phyloP scores from a whole-genome alignment of 1,284 basidiomycete genomes.

The Stereum hirsutum region DNA sequence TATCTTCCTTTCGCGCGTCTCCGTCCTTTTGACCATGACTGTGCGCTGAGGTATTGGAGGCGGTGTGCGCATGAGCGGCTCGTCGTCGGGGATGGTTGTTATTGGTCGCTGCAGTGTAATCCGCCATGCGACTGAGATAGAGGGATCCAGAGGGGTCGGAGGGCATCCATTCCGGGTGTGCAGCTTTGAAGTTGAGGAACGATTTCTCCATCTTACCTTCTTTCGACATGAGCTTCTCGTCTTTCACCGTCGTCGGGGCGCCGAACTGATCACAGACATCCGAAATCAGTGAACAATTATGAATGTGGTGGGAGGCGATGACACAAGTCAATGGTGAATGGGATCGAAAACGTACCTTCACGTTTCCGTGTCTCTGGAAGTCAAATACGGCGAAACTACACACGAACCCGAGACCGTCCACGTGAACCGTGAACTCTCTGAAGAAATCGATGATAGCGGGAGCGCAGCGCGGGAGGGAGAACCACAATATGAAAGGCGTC shows the following conservation, averaged over 20 bases:
- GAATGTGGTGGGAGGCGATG: too few species aligned
- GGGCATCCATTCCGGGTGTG: slow-evolving; percentile 93
- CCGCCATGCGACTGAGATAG: slow-evolving; percentile 77
- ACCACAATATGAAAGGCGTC: slow-evolving; percentile 92
- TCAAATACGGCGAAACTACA: slow-evolving; percentile 99
- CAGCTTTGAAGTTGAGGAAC: slow-evolving; percentile 93
- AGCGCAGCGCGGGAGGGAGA: slow-evolving; percentile 83
- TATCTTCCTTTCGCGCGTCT: not conserved
- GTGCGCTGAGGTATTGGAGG: slow-evolving; percentile 1
- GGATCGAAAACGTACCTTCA: slow-evolving; percentile 44
- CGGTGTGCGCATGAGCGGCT: slow-evolving; percentile 6
- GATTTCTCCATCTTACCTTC: slow-evolving; percentile 99
- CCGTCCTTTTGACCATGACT: not conserved
- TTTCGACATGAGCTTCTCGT: slow-evolving; percentile 72
- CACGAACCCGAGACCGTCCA: slow-evolving; percentile 93
- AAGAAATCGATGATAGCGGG: slow-evolving; percentile 92
- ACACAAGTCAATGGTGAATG: slow-evolving; percentile 10
- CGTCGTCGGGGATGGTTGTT: too few species aligned
- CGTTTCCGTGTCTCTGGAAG: slow-evolving; percentile 85
- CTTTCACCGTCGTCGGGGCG: slow-evolving; percentile 56
- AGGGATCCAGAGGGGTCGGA: slow-evolving; percentile 79
- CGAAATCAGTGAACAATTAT: too few species aligned
- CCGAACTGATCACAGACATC: slow-evolving; percentile 47
- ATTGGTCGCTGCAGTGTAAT: slow-evolving; percentile 46
- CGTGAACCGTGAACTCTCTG: slow-evolving; percentile 93